Evolutionary conservation across 192 early-diverging fungal species (phyloP).

Genomic region (Backusella tuberculispora): DNA sequence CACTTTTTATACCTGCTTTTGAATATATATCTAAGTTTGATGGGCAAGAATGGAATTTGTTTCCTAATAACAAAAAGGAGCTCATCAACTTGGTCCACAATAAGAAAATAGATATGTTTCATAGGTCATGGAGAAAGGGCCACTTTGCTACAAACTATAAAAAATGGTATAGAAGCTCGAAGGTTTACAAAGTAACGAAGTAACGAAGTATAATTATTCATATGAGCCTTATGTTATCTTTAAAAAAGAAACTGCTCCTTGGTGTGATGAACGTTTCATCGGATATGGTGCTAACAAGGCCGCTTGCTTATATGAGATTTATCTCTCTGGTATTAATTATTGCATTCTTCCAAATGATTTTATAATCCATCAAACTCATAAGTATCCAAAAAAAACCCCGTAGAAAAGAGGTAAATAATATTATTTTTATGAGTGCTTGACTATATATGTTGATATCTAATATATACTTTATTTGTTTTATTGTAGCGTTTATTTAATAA

Average conservation of each 20-base stretch:
- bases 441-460: neutral
- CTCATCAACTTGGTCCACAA: conserved; percentile 43
- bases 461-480: neutral
- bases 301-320: conserved; percentile 55
- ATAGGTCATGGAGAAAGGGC: conserved; percentile 46
- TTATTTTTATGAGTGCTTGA: neutral
- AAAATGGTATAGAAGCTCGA: conserved; percentile 40
- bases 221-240: conserved; percentile 61
- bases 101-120: conserved; percentile 56
- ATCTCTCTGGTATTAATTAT: conserved; percentile 52
- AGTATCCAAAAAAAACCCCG: conserved; percentile 48
- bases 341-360: conserved; percentile 52
- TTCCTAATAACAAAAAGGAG: conserved; percentile 44
- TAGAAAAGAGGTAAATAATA: conserved; percentile 44
- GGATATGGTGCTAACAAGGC: conserved; percentile 59
- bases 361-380: conserved; percentile 53
- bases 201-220: conserved; percentile 48
- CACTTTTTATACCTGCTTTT: conserved; percentile 57
- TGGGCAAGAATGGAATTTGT: conserved; percentile 46
- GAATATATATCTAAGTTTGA: conserved; percentile 52
- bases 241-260: conserved; percentile 46
- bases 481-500: conserved; percentile 50
- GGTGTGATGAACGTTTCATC: conserved; percentile 56
- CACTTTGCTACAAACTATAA: conserved; percentile 58
- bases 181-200: conserved; percentile 54